phyloP scores from a whole-genome alignment of 2,329 filamentous ascomycete genomes.

The Apiospora aurea region DNA sequence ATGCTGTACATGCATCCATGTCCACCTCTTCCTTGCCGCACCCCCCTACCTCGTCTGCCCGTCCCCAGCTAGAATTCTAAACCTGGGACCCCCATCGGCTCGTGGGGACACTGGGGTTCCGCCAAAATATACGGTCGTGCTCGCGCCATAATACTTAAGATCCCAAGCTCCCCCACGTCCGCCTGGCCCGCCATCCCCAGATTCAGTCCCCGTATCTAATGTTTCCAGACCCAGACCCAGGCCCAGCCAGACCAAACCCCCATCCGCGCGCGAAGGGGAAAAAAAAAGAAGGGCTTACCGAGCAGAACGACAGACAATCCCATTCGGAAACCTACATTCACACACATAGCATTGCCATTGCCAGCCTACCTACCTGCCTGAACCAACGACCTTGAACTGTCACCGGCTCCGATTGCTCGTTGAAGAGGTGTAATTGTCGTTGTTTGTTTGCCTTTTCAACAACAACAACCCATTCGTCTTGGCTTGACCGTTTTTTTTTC shows the following conservation, averaged over 20 bases:
- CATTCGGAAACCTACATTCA: not conserved
- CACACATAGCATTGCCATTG: not conserved
- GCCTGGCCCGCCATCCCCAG: constrained; percentile 21
- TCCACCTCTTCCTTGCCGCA: constrained; percentile 18
- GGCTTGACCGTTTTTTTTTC: constrained; percentile 1
- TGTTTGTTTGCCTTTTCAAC: not conserved
- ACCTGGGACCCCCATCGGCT: constrained; percentile 14
- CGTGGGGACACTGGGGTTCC: constrained; percentile 13
- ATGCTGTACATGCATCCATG: constrained; percentile 11
- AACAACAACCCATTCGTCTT: not conserved
- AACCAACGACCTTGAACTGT: not conserved
- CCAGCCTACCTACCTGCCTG: not conserved
- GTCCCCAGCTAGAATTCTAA: not conserved
- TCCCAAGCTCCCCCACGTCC: constrained; percentile 22
- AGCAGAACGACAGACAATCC: not conserved
- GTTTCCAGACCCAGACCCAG: constrained; percentile 7
- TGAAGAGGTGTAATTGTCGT: not conserved
- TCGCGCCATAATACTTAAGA: constrained; percentile 20
- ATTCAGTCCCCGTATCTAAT: constrained; percentile 21
- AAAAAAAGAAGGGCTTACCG: not conserved
- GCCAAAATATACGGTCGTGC: constrained; percentile 8
- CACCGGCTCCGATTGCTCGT: not conserved
- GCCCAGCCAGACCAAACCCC: not conserved
- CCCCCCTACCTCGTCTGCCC: not conserved
- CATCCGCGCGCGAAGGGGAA: constrained; percentile 9